phyloP scores from a whole-genome alignment of 352 stramenopile genomes.

The Phytopythium mirpurense region DNA sequence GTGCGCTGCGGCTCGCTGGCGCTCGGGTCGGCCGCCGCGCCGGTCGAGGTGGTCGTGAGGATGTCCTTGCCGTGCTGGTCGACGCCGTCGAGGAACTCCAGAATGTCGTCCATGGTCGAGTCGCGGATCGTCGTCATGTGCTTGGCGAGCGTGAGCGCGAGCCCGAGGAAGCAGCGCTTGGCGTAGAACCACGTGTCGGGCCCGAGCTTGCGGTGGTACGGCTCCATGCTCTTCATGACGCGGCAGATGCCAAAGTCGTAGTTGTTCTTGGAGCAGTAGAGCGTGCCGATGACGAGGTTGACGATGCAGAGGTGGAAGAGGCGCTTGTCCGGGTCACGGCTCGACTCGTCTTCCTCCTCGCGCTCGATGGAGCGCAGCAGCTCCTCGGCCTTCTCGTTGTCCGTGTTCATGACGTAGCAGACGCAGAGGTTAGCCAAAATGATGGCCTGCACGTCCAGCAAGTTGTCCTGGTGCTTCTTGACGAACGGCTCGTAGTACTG shows the following conservation, averaged over 20 bases:
- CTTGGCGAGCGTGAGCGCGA: constrained; percentile 92
- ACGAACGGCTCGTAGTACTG: constrained; percentile 96
- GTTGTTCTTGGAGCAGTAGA: constrained; percentile 98
- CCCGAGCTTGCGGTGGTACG: constrained; percentile 94
- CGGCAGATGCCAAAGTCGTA: constrained; percentile 96
- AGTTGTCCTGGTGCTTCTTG: constrained; percentile 87
- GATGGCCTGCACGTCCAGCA: constrained; percentile 94
- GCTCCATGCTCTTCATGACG: constrained; percentile 94
- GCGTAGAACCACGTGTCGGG: constrained; percentile 96
- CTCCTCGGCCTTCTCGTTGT: constrained; percentile 96
- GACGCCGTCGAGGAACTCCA: constrained; percentile 90
- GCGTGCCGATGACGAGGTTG: constrained; percentile 96
- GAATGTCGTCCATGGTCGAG: constrained; percentile 92
- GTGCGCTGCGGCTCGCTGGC: constrained; percentile 65
- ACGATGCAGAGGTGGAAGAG: constrained; percentile 96
- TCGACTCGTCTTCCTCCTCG: constrained; percentile 90
- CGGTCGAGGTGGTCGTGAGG: constrained; percentile 40
- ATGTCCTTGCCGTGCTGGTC: constrained; percentile 92
- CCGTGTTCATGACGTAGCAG: constrained; percentile 96
- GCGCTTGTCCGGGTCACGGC: constrained; percentile 86
- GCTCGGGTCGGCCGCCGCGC: background rate
- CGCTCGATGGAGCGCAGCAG: constrained; percentile 94
- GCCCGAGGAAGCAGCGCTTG: constrained; percentile 93
- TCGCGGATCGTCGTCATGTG: constrained; percentile 95
- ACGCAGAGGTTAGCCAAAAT: constrained; percentile 97